Evolutionary conservation across 306 rosid species (phyloP).

Genomic region (Vigna hirtella): DNA sequence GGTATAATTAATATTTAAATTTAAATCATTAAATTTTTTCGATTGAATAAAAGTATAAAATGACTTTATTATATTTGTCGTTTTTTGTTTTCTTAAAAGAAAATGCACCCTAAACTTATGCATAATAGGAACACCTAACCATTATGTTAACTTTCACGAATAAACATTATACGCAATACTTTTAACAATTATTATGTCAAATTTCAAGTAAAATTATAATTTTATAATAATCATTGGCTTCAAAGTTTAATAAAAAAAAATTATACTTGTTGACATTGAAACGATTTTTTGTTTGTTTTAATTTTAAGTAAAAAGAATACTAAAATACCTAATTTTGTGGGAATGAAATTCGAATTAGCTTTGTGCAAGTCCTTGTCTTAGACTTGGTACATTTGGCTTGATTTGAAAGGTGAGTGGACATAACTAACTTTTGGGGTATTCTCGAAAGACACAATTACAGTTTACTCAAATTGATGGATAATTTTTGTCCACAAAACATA

Average conservation of each 20-base stretch:
- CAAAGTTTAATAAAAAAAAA: not conserved
- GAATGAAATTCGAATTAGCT: not conserved
- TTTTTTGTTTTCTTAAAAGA: no score
- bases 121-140: no score
- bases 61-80: no score
- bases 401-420: slow-evolving; percentile 4
- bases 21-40: no score
- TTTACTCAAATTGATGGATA: not conserved
- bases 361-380: not conserved
- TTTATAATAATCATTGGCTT: not conserved
- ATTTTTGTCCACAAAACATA: not conserved
- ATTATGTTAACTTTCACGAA: not conserved
- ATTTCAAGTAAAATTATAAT: not conserved
- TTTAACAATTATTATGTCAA: not conserved
- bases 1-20: no score
- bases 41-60: no score
- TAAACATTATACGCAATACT: not conserved
- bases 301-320: not conserved
- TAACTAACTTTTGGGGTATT: not conserved
- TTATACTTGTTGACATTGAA: no score
- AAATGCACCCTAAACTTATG: no score
- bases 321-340: not conserved
- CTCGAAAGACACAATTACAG: not conserved
- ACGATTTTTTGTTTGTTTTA: not conserved
- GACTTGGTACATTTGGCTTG: not conserved